Evolutionary conservation across 2,329 filamentous ascomycete genomes (phyloP), one percentile per base, ranked within the genome.

Genomic region (Colletotrichum costaricense): DNA sequence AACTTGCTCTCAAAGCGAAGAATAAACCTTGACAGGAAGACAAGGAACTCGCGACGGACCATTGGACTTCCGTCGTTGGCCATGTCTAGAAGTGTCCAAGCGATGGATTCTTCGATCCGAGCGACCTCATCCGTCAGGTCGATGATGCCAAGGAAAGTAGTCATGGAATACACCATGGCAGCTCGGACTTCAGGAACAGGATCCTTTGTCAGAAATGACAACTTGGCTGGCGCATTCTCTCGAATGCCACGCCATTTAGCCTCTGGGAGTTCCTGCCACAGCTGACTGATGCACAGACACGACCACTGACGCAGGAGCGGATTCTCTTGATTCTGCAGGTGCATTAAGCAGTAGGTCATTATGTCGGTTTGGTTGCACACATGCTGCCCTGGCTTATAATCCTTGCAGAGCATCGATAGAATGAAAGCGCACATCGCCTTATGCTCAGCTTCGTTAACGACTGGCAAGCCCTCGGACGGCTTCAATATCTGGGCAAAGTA

Each of bases 391-490:
- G 97, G 94, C 76, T 93, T 93, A 82, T 98, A 98, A 75, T 94
- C 94, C 80, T 97, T 97, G 89, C 97, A 99, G 75, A 99, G 95
- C 89, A 98, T 97, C 30, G 96, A 94, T 55, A 98, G 91, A 74
- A 99, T 98, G 80, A 99, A 99, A 2, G 97, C 95, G 81, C 97
- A 98, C 97, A 99, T 99, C 56, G 97, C 97, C 79, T 97, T 95
- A 85, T 99, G 97, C 84, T 98, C 97, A n/a, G 73, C 66, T 67
- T 92, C 92, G 80, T 98, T 97, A 42, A 93, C 92, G 26, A 98
- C 93, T 0, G 95, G 95, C 63, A 98, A 92, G 2, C 91, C 91
- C 76, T 95, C 95, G 11, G 90, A 90, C 2, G 95, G 95, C 79
- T 95, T 96, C 76, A 98, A 89, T 66, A 98, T 98, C 75, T 93